Base-by-base conservation (phyloP, 768 basidiomycete genomes). In the Albatrellus ellisii region DNA sequence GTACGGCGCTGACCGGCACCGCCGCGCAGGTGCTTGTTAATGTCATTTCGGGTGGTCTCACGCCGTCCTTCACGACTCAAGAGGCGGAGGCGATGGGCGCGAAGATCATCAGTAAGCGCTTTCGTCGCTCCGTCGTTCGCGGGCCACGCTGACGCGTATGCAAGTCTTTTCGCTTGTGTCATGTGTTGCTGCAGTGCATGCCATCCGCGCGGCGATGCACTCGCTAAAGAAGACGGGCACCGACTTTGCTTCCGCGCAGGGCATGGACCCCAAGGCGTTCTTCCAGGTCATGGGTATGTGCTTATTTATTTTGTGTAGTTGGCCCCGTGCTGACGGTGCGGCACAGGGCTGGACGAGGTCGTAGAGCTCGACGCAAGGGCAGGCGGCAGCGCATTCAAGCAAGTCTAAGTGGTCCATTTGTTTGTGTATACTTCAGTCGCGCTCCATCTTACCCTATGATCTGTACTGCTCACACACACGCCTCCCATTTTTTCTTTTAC, bases 191-290 rank as follows among this genome's bases (percentile, higher is more conserved):
- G 80, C 79, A 52, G 72, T 82, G 7, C 82, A 85, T 51, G 80
- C 72, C n/a, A 70, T 81, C 41, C 77, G 81, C 36, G 73, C 73
- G n/a, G 82, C 82, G 6, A 82, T 84, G 77, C 69, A 69, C 14
- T 73, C 75, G 0, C 59, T 85, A 33, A 81, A 78, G 62, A 79
- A 80, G 62, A 83, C 80, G 2, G 82, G 82, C 6, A 84, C 81
- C 4, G 82, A 85, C 55, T 81, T 77, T 54, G 46, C 54, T 20
- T 67, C 68, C 6, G 69, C 70, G 0, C 55, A 66, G 56, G 60
- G 81, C 17, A 82, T 84, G 81, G 79, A 82, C 50, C 82, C 82
- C 6, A 79, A 77, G 54, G 67, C 71, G 33, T 84, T 84, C 67
- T 84, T 85, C 57, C 71, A 79, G 53, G 75, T 81, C 40, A 78